Evolutionary conservation across 1,284 basidiomycete genomes (phyloP).

Genomic region (Moesziomyces globuligerus): DNA sequence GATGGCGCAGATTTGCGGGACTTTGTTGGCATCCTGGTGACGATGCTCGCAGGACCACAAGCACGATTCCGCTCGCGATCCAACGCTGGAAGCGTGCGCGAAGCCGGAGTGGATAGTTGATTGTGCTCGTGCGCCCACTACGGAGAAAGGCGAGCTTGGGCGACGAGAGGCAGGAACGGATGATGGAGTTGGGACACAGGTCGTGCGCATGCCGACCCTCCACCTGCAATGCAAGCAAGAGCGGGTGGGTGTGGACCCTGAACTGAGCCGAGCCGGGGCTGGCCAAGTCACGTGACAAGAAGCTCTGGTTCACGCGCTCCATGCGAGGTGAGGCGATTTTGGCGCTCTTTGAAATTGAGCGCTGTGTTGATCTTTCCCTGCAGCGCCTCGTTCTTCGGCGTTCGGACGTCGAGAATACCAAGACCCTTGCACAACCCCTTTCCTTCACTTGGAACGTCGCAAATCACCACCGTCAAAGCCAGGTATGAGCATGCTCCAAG

Average conservation of each 20-base stretch:
- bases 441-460: too few relatives aligned
- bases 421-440: too few relatives aligned
- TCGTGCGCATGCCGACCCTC: neutral
- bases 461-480: too few relatives aligned
- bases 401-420: neutral
- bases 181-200: neutral
- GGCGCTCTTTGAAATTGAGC: neutral
- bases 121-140: too few relatives aligned
- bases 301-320: too few relatives aligned
- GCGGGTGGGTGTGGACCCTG: neutral
- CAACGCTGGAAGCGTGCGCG: neutral
- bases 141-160: neutral
- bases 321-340: too few relatives aligned
- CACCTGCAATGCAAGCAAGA: neutral
- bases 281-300: neutral
- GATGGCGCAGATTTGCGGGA: conserved; percentile 22
- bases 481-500: too few relatives aligned
- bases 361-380: neutral
- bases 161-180: neutral
- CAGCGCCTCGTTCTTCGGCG: neutral
- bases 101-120: too few relatives aligned
- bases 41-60: neutral
- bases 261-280: neutral
- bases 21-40: conserved; percentile 35
- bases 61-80: neutral